phyloP scores from a whole-genome alignment of 2,329 filamentous ascomycete genomes.

The Torrubiella hemipterigena region DNA sequence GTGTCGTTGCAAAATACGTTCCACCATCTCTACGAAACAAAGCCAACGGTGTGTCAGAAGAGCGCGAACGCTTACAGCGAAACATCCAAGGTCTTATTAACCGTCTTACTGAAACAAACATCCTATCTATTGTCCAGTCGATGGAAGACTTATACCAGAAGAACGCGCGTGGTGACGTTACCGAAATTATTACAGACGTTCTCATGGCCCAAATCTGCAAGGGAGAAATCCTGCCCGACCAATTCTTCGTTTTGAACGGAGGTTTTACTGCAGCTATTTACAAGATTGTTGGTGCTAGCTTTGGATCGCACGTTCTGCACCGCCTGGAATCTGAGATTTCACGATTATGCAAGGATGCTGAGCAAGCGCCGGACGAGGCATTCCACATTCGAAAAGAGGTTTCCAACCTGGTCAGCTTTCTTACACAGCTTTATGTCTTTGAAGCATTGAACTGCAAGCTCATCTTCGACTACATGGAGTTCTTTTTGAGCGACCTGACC shows the following conservation, averaged over 20 bases:
- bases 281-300: slow-evolving; percentile 76
- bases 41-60: slow-evolving; percentile 52
- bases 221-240: slow-evolving; percentile 67
- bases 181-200: slow-evolving; percentile 64
- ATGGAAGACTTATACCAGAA: slow-evolving; percentile 74
- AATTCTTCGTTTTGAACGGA: slow-evolving; percentile 80
- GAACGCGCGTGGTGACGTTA: slow-evolving; percentile 80
- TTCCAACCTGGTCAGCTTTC: slow-evolving; percentile 68
- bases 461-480: slow-evolving; percentile 81
- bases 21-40: slow-evolving; percentile 70
- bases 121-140: slow-evolving; percentile 72
- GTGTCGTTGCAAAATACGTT: slow-evolving; percentile 60
- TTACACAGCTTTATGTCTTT: slow-evolving; percentile 86
- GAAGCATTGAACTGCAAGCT: slow-evolving; percentile 73
- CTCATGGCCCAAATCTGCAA: slow-evolving; percentile 72
- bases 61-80: slow-evolving; percentile 56
- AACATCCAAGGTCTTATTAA: slow-evolving; percentile 86
- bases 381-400: slow-evolving; percentile 21
- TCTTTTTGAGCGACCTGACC: slow-evolving; percentile 62
- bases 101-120: slow-evolving; percentile 80
- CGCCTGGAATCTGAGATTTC: slow-evolving; percentile 66
- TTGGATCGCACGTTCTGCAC: slow-evolving; percentile 78
- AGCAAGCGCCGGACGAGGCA: slow-evolving; percentile 26
- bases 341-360: slow-evolving; percentile 41
- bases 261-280: slow-evolving; percentile 84